phyloP scores from a whole-genome alignment of 345 rosid genomes.

The Erucastrum elatum region DNA sequence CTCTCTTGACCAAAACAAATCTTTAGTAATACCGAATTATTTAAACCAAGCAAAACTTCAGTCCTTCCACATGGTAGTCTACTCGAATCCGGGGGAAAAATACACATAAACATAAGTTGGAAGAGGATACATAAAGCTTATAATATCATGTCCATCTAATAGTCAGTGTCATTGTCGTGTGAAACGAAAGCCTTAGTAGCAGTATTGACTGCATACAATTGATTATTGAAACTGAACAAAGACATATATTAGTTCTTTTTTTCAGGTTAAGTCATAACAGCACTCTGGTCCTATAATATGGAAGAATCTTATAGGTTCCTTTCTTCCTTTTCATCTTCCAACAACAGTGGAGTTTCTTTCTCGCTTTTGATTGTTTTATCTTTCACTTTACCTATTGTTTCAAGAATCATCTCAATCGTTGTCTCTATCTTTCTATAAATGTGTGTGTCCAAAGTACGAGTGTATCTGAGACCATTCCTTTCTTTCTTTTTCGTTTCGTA shows the following conservation, averaged over 20 bases:
- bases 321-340: slow-evolving; percentile 7
- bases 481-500: slow-evolving; percentile 25
- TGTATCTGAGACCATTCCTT: slow-evolving; percentile 11
- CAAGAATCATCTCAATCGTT: slow-evolving; percentile 25
- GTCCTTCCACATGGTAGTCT: background rate
- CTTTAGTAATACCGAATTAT: background rate
- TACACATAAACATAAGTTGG: background rate
- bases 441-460: slow-evolving; percentile 20
- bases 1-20: background rate
- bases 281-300: background rate
- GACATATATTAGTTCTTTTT: background rate
- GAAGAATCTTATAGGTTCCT: background rate
- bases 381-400: slow-evolving; percentile 27
- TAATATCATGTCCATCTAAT: background rate
- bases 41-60: background rate
- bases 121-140: background rate
- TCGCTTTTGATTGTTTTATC: slow-evolving; percentile 10
- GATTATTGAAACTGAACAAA: background rate
- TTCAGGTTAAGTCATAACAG: background rate
- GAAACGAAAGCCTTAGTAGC: background rate
- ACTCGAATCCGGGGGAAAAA: background rate
- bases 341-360: slow-evolving; percentile 34
- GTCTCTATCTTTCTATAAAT: slow-evolving; percentile 30
- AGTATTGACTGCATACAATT: background rate
- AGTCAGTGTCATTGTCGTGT: background rate